Evolutionary conservation across 2,329 filamentous ascomycete species (phyloP), one percentile per base, ranked within the genome.

Genomic region (Paraphoma sp.): DNA sequence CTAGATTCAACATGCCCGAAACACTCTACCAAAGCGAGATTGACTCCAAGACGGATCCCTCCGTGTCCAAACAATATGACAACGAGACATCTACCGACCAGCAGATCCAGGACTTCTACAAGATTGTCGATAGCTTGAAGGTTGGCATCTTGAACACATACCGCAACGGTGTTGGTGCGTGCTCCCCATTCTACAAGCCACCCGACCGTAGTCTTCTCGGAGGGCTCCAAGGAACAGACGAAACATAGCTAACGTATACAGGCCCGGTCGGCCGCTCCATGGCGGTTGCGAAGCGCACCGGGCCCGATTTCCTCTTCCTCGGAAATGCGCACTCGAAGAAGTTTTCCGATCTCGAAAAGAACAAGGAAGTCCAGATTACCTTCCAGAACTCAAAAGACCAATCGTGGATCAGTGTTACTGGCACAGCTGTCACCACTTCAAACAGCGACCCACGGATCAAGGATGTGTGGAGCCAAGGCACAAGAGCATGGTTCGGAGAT

Each of bases 251-350:
- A 53, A 54, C 41, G 8, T 11, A 16, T 14, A 4, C 36, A 74
- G 72, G 73, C 51, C 78, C 78, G 14, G 77, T 81, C 33, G 76
- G 76, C 38, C 79, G 81, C 57, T 78, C 79, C 53, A 83, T 83
- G 81, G 80, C 77, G 45, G 67, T 82, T 28, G 79, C 79, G 51
- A 79, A 91, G 88, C 75, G 91, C 50, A 62, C 65, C 48, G 81
- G 82, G 10, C 81, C 81, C 6, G 81, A 84, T 68, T 81, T 83
- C 67, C 76, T 83, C 62, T 83, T 82, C 74, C 76, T 83, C 45
- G 70, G 79, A 67, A 83, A 83, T 73, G 69, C 64, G 28, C 73
- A 83, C 72, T 79, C 76, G 45, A 63, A 75, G 48, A 84, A 84
- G 48, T 81, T 83, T 68, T 62, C 71, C 46, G 81, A 83, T 63